Evolutionary conservation across 345 rosid species (phyloP).

Genomic region (Anacardium occidentale): DNA sequence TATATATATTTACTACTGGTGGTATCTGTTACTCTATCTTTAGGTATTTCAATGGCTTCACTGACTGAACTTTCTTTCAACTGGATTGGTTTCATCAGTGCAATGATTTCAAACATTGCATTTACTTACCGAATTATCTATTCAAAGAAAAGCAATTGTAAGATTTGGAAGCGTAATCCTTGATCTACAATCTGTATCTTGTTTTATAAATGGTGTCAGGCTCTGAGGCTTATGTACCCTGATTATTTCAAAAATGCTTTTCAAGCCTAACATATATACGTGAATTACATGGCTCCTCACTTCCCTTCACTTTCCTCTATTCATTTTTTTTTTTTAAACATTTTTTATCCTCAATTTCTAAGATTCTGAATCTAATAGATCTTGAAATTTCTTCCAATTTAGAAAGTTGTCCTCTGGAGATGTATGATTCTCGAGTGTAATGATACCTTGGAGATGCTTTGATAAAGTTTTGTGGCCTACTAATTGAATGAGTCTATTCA

Average conservation of each 20-base stretch:
- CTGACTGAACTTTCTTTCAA: constrained; percentile 57
- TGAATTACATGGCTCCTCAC: neutral
- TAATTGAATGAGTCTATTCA: neutral
- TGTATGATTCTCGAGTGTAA: neutral
- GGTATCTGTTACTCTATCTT: constrained; percentile 9
- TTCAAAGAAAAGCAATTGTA: constrained; percentile 57
- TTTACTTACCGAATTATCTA: constrained; percentile 56
- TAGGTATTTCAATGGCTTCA: constrained; percentile 59
- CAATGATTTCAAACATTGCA: constrained; percentile 53
- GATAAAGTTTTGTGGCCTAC: neutral
- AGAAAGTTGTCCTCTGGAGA: neutral
- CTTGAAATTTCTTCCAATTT: neutral
- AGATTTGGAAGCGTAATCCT: constrained; percentile 5
- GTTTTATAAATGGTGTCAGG: neutral
- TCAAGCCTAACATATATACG: neutral
- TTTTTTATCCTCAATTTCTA: neutral
- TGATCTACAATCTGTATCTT: neutral
- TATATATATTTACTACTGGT: constrained; percentile 1
- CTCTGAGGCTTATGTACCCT: neutral
- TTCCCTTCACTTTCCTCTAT: neutral
- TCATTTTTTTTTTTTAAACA: neutral
- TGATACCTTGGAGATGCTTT: neutral
- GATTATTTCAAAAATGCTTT: neutral
- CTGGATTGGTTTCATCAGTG: constrained; percentile 53
- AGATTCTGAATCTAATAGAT: neutral